These are phyloP conservation scores for Hypoxylon sp. DNA, from an alignment of 2,329 filamentous ascomycete genomes.

Conservation along the genomic window DNA sequence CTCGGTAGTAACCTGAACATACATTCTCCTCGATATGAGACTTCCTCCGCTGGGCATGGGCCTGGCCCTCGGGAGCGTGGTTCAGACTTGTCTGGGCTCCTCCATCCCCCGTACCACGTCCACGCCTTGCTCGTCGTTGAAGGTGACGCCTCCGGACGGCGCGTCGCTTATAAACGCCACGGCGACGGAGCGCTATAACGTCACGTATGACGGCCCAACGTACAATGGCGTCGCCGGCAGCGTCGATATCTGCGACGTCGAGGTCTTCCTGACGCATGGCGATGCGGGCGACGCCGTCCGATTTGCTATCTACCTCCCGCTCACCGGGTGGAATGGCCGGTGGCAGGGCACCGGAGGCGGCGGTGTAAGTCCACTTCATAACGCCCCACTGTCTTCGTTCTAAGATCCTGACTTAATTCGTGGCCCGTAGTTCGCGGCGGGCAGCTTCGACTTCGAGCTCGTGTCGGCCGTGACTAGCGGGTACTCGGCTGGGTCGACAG, in stretches of 20 bases:
- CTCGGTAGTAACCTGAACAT: not conserved
- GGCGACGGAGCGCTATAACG: constrained; percentile 41
- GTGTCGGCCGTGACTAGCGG: constrained; percentile 38
- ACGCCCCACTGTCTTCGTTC: not conserved
- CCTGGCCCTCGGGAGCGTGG: not conserved
- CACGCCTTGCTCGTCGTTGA: constrained; percentile 36
- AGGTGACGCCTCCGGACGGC: constrained; percentile 36
- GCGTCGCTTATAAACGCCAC: constrained; percentile 41
- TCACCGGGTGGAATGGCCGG: constrained; percentile 45
- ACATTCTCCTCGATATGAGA: not conserved
- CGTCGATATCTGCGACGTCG: constrained; percentile 44
- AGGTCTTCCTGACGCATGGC: constrained; percentile 44
- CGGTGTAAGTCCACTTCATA: constrained; percentile 34
- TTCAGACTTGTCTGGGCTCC: not conserved
- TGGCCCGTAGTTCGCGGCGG: not conserved
- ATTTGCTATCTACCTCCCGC: constrained; percentile 43
- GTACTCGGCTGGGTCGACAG: constrained; percentile 43
- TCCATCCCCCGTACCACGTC: constrained; percentile 3
- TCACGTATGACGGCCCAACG: constrained; percentile 35
- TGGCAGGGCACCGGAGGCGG: constrained; percentile 46
- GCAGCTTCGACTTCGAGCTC: constrained; percentile 12
- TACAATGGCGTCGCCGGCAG: constrained; percentile 38
- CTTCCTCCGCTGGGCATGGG: not conserved
- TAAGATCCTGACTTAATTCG: not conserved
- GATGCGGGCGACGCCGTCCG: constrained; percentile 43